These are phyloP conservation scores for Phyllosticta capitalensis DNA, from an alignment of 2,329 filamentous ascomycete genomes.

Conservation along the genomic window DNA sequence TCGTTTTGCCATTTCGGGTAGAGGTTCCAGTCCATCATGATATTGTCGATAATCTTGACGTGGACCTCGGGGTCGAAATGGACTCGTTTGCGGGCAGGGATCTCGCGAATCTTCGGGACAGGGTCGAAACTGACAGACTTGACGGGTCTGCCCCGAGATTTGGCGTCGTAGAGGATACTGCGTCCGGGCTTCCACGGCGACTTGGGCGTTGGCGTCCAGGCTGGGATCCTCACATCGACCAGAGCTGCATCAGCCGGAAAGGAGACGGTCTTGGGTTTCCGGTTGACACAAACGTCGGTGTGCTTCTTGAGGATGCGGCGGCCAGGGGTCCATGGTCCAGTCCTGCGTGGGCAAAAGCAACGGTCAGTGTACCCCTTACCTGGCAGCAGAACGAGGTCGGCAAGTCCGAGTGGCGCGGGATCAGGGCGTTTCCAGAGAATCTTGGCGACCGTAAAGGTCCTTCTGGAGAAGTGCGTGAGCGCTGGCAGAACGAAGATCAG, in stretches of 20 bases:
- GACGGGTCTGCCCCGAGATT: neutral
- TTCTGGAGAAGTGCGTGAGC: neutral
- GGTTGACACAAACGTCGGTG: neutral
- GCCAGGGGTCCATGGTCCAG: neutral
- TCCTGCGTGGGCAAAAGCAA: neutral
- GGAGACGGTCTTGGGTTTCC: neutral
- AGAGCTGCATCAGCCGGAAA: neutral
- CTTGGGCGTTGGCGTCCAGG: neutral
- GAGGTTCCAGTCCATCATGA: neutral
- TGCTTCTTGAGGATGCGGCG: neutral
- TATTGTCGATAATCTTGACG: too few relatives aligned
- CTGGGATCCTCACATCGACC: neutral
- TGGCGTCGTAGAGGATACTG: neutral
- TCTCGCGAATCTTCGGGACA: neutral
- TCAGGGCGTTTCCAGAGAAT: neutral
- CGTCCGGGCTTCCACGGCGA: constrained; percentile 1
- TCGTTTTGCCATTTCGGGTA: neutral
- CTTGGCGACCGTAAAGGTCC: neutral
- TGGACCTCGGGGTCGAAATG: neutral
- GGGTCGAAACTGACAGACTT: neutral
- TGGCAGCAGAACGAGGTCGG: neutral
- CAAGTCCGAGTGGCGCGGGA: neutral
- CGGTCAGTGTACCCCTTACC: neutral
- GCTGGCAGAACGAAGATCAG: neutral
- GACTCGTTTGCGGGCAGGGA: neutral